A percentile compares a stretch with the other conserved stretches of the same genome.
phyloP scores from a whole-genome alignment of 352 stramenopile genomes.

The Pythium sukuiense region DNA sequence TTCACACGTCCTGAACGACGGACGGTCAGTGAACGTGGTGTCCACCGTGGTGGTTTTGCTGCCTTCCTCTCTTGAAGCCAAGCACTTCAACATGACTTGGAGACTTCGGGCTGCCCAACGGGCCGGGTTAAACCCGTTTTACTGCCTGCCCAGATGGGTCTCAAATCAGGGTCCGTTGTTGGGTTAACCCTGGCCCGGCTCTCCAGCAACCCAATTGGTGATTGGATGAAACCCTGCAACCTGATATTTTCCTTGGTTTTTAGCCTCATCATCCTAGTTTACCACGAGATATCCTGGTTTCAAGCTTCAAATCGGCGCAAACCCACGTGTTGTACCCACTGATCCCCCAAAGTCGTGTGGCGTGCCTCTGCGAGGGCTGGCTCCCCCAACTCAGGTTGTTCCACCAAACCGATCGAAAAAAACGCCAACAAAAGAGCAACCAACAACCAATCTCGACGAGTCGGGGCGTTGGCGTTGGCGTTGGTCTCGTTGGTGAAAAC shows the following conservation, averaged over 20 bases:
- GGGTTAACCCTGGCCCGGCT: constrained; percentile 8
- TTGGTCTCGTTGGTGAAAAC: too few species aligned
- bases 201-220: neutral
- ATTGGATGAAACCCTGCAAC: constrained; percentile 19
- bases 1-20: too few species aligned
- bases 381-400: constrained; percentile 2
- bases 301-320: constrained; percentile 5
- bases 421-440: neutral
- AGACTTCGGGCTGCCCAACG: too few species aligned
- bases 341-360: neutral
- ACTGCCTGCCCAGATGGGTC: too few species aligned
- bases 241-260: constrained; percentile 22
- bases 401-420: constrained; percentile 1
- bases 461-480: neutral
- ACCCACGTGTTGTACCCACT: constrained; percentile 14
- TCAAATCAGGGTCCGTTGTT: neutral
- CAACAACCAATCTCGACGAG: constrained; percentile 1
- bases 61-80: too few species aligned
- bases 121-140: too few species aligned
- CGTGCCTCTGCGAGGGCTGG: neutral
- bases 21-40: too few species aligned
- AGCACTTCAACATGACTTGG: too few species aligned
- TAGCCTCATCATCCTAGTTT: neutral
- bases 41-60: too few species aligned
- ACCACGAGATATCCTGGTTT: constrained; percentile 8